Percentiles rank a stretch among this genome's conserved stretches.
Evolutionary conservation across 768 basidiomycete species (phyloP).

Genomic region (Psilocybe sp.): DNA sequence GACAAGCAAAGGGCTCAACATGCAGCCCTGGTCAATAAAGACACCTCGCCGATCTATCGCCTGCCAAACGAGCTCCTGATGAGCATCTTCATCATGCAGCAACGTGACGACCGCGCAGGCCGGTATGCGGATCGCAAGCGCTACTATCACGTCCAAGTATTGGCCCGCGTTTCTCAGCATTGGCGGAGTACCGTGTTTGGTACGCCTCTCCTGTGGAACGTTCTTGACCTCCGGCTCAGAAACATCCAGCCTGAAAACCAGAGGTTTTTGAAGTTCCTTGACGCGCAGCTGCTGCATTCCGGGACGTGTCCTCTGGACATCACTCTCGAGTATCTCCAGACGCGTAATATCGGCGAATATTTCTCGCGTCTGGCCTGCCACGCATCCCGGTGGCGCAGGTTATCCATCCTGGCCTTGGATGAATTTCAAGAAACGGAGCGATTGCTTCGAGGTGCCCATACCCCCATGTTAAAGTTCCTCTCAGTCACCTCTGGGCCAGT

Average conservation of each 20-base stretch:
- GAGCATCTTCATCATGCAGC: constrained; percentile 34
- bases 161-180: constrained; percentile 39
- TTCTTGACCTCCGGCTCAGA: constrained; percentile 29
- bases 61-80: constrained; percentile 41
- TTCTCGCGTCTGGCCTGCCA: constrained; percentile 26
- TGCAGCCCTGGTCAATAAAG: constrained; percentile 30
- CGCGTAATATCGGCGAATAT: constrained; percentile 21
- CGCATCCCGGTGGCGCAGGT: constrained; percentile 35
- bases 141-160: constrained; percentile 29
- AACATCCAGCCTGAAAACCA: constrained; percentile 12
- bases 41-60: constrained; percentile 27
- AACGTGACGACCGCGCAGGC: constrained; percentile 3
- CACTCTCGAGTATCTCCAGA: constrained; percentile 25
- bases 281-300: constrained; percentile 37
- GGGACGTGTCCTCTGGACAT: constrained; percentile 34
- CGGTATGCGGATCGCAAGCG: not conserved
- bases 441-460: constrained; percentile 21
- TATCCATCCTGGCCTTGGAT: constrained; percentile 29
- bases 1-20: too few relatives aligned
- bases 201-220: constrained; percentile 44
- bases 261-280: constrained; percentile 24
- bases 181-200: constrained; percentile 41
- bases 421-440: constrained; percentile 23
- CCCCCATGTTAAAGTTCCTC: constrained; percentile 36
- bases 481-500: constrained; percentile 31